These are phyloP conservation scores for Moesziomyces sp. DNA, from an alignment of 1,284 basidiomycete species.

Conservation along the genomic window DNA sequence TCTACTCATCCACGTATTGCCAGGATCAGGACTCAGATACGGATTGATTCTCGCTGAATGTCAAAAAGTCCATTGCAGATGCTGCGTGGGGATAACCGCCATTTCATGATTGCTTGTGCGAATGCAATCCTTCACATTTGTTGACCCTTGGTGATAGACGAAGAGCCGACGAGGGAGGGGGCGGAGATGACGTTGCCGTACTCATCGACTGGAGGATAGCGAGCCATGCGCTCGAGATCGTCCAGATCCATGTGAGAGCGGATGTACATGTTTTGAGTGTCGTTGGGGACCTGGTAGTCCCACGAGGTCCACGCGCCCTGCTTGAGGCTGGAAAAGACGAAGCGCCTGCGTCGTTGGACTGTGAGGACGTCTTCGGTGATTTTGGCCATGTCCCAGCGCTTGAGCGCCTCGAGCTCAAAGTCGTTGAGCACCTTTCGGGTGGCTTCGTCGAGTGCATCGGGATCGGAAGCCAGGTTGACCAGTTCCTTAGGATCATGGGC, in stretches of 20 bases:
- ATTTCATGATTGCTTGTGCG: not conserved
- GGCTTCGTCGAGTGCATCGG: slow-evolving; percentile 16
- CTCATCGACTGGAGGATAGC: slow-evolving; percentile 37
- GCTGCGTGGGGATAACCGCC: too few species aligned
- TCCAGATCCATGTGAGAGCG: slow-evolving; percentile 39
- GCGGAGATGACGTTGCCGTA: slow-evolving; percentile 15
- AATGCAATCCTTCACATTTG: not conserved
- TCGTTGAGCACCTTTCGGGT: slow-evolving; percentile 25
- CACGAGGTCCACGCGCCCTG: slow-evolving; percentile 40
- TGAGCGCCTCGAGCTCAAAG: slow-evolving; percentile 21
- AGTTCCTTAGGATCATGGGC: slow-evolving; percentile 32
- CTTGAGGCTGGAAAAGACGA: slow-evolving; percentile 38
- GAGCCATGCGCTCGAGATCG: slow-evolving; percentile 43
- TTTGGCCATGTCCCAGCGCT: slow-evolving; percentile 34
- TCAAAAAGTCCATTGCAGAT: not conserved
- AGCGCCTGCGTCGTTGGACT: slow-evolving; percentile 32
- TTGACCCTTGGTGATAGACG: slow-evolving; percentile 3
- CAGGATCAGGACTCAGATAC: slow-evolving; percentile 5
- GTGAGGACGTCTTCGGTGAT: slow-evolving; percentile 39
- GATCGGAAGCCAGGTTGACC: slow-evolving; percentile 31
- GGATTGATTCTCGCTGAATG: not conserved
- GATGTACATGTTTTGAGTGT: slow-evolving; percentile 42
- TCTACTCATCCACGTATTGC: slow-evolving; percentile 10
- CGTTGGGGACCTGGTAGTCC: slow-evolving; percentile 37
- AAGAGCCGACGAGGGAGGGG: not conserved